Percentiles rank a stretch among this genome's conserved stretches.
These are phyloP conservation scores for Penicillium subrubescens DNA, from an alignment of 495 filamentous ascomycete species.

Conservation along the genomic window DNA sequence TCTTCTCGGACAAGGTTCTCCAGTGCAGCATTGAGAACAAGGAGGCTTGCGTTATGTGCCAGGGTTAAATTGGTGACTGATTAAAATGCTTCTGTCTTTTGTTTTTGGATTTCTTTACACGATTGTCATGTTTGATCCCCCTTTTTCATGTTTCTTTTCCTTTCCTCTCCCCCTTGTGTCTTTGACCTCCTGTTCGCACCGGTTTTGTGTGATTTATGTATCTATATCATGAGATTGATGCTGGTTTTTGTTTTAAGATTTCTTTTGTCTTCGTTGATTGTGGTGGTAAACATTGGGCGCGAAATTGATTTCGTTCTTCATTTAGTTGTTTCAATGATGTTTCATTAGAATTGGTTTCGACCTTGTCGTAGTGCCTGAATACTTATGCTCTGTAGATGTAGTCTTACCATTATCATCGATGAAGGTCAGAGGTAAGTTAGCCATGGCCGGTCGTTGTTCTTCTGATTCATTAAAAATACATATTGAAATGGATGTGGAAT, in stretches of 20 bases:
- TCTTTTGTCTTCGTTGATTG: neutral
- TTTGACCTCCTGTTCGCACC: conserved; percentile 3
- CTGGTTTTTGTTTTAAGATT: conserved; percentile 21
- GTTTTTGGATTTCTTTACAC: conserved; percentile 19
- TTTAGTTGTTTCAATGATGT: too few relatives aligned
- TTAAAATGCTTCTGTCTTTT: neutral
- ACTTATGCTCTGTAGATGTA: too few relatives aligned
- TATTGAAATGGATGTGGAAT: too few relatives aligned
- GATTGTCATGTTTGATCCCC: conserved; percentile 27
- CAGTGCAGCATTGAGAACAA: conserved; percentile 94
- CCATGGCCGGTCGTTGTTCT: too few relatives aligned
- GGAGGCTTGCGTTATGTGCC: conserved; percentile 89
- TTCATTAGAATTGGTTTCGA: too few relatives aligned
- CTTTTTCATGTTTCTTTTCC: neutral
- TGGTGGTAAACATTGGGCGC: neutral
- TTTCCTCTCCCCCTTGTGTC: neutral
- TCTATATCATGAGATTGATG: conserved; percentile 48
- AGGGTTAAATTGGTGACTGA: conserved; percentile 54
- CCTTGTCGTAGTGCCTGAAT: too few relatives aligned
- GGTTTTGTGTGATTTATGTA: conserved; percentile 31
- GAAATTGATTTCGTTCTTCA: neutral
- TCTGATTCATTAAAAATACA: too few relatives aligned
- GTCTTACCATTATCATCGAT: too few relatives aligned
- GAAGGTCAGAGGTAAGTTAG: too few relatives aligned
- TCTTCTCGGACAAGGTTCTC: conserved; percentile 89